Base-by-base conservation (phyloP, 768 basidiomycete genomes). In the Rhodotorula babjevae region DNA sequence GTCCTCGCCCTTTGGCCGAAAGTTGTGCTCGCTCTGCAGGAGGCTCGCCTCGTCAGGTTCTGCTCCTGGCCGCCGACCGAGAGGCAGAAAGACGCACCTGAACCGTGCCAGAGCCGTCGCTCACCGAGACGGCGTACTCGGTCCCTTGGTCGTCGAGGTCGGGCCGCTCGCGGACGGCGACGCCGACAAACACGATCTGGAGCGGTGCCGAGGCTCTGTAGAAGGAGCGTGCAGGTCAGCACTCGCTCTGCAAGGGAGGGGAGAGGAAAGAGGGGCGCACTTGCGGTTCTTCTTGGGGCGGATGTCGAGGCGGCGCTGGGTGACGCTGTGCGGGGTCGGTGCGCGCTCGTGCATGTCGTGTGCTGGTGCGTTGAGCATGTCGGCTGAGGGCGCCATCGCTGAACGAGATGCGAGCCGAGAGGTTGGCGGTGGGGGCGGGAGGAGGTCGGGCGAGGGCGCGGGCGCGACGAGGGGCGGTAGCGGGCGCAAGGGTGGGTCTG, bases 121-220 rank as follows among this genome's bases (percentile, higher is more conserved):
- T 31, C 16, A 69, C 68, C 1, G 47, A 19, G 36, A 69, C 14
- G 33, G 61, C 55, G 47, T 69, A 69, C 47, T 69, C 68, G 4
- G 62, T 25, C 0, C 62, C 68, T 19, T 58, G 52, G 55, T 63
- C 68, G 29, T 36, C 23, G 55, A 60, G 58, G 50, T 69, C 56
- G 23, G 33, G 18, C 11, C 67, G 44, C 12, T 55, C 52, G 25
- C 67, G 60, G 53, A 68, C 53, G 29, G 67, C 67, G 31, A 68
- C 33, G 50, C 67, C 67, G 53, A 62, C 61, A 25, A 62, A 68
- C 31, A 68, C 67, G 59, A 62, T 42, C 42, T 61, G 52, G 23
- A 68, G 60, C 11, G 66, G 58, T 12, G 66, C 66, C 40, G 50
- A 25, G 3, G 66, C 58, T 18, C 66, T 67, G 59, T 16, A 36